phyloP scores from a whole-genome alignment of 768 basidiomycete genomes.

The Solioccasus polychromus region DNA sequence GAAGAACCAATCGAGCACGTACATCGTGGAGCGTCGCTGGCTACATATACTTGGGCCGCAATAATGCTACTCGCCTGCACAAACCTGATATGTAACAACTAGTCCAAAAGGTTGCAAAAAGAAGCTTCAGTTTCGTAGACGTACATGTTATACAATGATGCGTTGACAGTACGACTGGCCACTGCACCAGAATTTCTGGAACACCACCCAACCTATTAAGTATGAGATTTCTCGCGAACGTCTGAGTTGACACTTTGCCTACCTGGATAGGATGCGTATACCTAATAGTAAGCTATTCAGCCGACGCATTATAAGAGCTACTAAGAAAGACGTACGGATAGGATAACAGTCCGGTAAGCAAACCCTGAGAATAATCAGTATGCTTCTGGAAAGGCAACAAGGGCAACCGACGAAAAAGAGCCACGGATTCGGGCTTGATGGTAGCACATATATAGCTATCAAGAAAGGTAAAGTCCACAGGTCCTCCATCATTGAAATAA shows the following conservation, averaged over 20 bases:
- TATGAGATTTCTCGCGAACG: background rate
- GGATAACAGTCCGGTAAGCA: slow-evolving; percentile 44
- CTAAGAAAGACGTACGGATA: slow-evolving; percentile 35
- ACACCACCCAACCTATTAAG: slow-evolving; percentile 48
- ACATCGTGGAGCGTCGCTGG: slow-evolving; percentile 58
- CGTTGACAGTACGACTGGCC: slow-evolving; percentile 57
- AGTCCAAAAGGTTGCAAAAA: background rate
- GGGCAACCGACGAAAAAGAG: slow-evolving; percentile 43
- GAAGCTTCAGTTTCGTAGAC: background rate
- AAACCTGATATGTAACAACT: slow-evolving; percentile 26
- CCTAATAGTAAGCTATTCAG: slow-evolving; percentile 16
- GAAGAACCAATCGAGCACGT: slow-evolving; percentile 9
- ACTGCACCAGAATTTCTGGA: slow-evolving; percentile 60
- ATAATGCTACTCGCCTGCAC: slow-evolving; percentile 44
- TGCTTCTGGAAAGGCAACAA: background rate
- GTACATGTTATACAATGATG: slow-evolving; percentile 57
- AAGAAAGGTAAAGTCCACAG: slow-evolving; percentile 63
- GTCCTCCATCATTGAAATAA: slow-evolving; percentile 52
- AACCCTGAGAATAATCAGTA: slow-evolving; percentile 27
- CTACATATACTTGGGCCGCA: slow-evolving; percentile 54
- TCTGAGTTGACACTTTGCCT: background rate
- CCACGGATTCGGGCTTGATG: slow-evolving; percentile 50
- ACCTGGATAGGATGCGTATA: slow-evolving; percentile 51
- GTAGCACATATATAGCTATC: slow-evolving; percentile 50
- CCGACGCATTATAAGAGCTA: background rate